Conservation (phyloP, 179 eudicot species). For the Pouteria campechiana region DNA sequence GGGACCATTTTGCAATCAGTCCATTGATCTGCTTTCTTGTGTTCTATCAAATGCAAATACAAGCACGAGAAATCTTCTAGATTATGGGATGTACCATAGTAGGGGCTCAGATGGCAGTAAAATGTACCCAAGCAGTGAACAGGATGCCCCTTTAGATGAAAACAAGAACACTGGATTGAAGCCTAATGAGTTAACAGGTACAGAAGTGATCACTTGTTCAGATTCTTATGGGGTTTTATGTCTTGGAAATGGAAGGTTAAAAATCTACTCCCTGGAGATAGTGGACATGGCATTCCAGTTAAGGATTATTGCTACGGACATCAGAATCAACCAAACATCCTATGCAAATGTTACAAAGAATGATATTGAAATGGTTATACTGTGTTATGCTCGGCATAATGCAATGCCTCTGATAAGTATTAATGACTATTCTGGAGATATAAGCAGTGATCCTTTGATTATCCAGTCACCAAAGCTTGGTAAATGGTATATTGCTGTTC, state of each 20-base stretch:
- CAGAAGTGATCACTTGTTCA: slow-evolving; percentile 35
- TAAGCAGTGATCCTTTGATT: slow-evolving; percentile 43
- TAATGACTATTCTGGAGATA: slow-evolving; percentile 61
- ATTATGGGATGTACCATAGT: no score
- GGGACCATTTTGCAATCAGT: slow-evolving; percentile 84
- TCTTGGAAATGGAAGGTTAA: slow-evolving; percentile 28
- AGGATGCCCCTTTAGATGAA: no score
- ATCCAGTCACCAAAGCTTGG: slow-evolving; percentile 66
- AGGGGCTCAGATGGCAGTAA: no score
- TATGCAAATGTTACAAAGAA: slow-evolving; percentile 16
- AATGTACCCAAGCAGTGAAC: no score
- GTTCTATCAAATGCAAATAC: slow-evolving; percentile 11
- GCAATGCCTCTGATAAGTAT: slow-evolving; percentile 38
- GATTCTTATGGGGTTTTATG: slow-evolving; percentile 35
- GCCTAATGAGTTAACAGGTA: no score
- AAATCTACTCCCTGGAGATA: slow-evolving; percentile 50
- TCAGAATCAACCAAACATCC: slow-evolving; percentile 26
- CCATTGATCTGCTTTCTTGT: slow-evolving; percentile 53
- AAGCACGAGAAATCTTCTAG: slow-evolving; percentile 11
- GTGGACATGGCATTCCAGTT: slow-evolving; percentile 40
- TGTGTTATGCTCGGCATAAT: slow-evolving; percentile 78
- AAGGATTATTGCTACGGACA: slow-evolving; percentile 26
- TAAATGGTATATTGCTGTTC: slow-evolving; percentile 63
- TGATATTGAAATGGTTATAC: slow-evolving; percentile 22
- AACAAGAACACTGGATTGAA: no score